Percentiles rank a stretch among this genome's conserved stretches.
phyloP scores from a whole-genome alignment of 148 eudicot species.

The Chenopodium berlandieri region DNA sequence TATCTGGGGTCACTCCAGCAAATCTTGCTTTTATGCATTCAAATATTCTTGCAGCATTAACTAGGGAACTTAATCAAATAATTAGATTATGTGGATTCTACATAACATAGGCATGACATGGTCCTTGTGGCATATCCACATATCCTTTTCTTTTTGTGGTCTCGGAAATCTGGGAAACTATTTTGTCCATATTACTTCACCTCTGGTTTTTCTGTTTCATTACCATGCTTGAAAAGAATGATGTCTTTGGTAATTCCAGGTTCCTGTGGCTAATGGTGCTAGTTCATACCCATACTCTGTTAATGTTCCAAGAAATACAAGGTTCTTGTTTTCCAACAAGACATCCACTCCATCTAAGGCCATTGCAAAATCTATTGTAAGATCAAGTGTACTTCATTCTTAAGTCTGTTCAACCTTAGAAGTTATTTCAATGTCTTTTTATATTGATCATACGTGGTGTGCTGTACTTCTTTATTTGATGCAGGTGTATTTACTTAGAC shows the following conservation, averaged over 20 bases:
- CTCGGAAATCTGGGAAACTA: neutral
- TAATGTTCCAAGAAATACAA: conserved; percentile 87
- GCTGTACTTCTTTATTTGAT: conserved; percentile 21
- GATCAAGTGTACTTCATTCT: conserved; percentile 23
- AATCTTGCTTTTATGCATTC: no score
- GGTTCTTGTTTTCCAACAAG: conserved; percentile 86
- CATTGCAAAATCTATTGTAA: conserved; percentile 94
- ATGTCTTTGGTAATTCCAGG: conserved; percentile 43
- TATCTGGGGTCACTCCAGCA: no score
- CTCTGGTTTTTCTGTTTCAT: neutral
- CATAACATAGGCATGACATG: neutral
- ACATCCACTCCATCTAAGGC: conserved; percentile 80
- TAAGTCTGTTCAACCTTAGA: neutral
- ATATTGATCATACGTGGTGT: conserved; percentile 4
- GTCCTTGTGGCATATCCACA: neutral
- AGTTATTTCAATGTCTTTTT: neutral
- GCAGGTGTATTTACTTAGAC: conserved; percentile 83
- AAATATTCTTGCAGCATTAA: no score
- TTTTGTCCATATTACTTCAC: neutral
- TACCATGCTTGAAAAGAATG: conserved; percentile 6
- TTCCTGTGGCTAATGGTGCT: conserved; percentile 92
- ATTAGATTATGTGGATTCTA: no score
- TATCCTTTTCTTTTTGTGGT: conserved; percentile 6
- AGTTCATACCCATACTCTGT: conserved; percentile 88
- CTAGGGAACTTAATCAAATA: no score